Percentiles rank a stretch among this genome's conserved stretches.
Conservation (phyloP, 1,284 basidiomycete genomes). For the Macrocystidia cucumis region DNA sequence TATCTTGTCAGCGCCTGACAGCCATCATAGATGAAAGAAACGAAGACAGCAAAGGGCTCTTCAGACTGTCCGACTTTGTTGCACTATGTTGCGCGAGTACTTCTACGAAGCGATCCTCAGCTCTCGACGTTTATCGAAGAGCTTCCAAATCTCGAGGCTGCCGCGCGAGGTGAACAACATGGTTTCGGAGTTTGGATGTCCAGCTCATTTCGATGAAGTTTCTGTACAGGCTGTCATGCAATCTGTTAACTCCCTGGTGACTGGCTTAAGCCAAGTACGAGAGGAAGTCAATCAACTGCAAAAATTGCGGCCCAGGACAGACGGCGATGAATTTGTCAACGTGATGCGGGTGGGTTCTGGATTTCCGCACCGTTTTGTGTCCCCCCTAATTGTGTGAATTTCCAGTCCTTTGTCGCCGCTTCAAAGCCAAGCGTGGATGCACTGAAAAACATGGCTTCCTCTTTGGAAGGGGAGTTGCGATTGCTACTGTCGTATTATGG, state of each 20-base stretch:
- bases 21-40: constrained; percentile 69
- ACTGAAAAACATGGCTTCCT: constrained; percentile 50
- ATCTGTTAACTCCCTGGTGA: constrained; percentile 49
- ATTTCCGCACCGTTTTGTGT: constrained; percentile 1
- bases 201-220: constrained; percentile 25
- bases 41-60: constrained; percentile 64
- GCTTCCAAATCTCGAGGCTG: constrained; percentile 74
- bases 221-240: constrained; percentile 59
- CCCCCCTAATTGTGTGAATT: constrained; percentile 4
- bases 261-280: constrained; percentile 51
- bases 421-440: constrained; percentile 49
- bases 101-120: constrained; percentile 63
- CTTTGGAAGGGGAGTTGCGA: constrained; percentile 53
- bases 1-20: constrained; percentile 3
- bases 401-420: constrained; percentile 49
- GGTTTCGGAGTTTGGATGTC: neutral
- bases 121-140: constrained; percentile 77
- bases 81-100: constrained; percentile 75
- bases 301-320: constrained; percentile 19
- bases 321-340: constrained; percentile 53
- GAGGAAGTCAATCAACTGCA: constrained; percentile 45
- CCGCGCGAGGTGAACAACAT: constrained; percentile 55
- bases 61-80: constrained; percentile 77
- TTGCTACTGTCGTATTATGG: constrained; percentile 67
- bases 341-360: constrained; percentile 54